These are phyloP conservation scores for Metschnikowia borealis DNA, from an alignment of 805 yeast species.

Conservation along the genomic window DNA sequence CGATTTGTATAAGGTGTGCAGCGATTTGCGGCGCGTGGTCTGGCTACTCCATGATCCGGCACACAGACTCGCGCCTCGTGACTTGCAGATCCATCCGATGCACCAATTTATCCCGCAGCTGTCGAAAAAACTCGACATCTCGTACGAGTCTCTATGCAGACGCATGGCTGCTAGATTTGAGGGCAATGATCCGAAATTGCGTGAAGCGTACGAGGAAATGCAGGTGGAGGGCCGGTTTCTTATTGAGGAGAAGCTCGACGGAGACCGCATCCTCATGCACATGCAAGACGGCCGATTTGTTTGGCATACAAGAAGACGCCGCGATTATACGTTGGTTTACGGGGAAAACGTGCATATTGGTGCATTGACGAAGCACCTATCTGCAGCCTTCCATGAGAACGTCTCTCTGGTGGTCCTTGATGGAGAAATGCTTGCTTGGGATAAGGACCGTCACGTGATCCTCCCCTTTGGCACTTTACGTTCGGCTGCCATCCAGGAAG, in stretches of 20 bases:
- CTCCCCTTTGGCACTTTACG: conserved; percentile 82
- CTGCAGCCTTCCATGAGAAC: conserved; percentile 35
- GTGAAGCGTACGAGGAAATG: conserved; percentile 14
- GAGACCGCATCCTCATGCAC: conserved; percentile 83
- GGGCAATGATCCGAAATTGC: conserved; percentile 15
- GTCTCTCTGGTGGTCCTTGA: conserved; percentile 54
- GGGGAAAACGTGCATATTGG: conserved; percentile 53
- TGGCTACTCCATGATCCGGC: conserved; percentile 48
- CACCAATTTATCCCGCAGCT: conserved; percentile 74
- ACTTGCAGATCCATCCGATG: conserved; percentile 41
- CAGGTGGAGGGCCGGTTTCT: conserved; percentile 39
- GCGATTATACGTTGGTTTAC: conserved; percentile 68
- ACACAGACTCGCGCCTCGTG: conserved; percentile 37
- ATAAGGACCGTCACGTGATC: conserved; percentile 49
- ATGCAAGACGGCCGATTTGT: conserved; percentile 38
- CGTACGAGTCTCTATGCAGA: conserved; percentile 49
- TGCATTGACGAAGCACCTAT: conserved; percentile 50
- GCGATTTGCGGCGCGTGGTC: conserved; percentile 58
- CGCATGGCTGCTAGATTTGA: conserved; percentile 32
- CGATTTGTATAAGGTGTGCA: conserved; percentile 59
- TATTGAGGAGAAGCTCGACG: conserved; percentile 91
- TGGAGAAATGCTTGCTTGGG: conserved; percentile 94
- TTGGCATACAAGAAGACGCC: conserved; percentile 63
- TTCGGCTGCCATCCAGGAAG: conserved; percentile 57
- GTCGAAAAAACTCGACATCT: conserved; percentile 51